Conservation (phyloP, 192 early-diverging fungal species). For the Podila clonocystis region DNA sequence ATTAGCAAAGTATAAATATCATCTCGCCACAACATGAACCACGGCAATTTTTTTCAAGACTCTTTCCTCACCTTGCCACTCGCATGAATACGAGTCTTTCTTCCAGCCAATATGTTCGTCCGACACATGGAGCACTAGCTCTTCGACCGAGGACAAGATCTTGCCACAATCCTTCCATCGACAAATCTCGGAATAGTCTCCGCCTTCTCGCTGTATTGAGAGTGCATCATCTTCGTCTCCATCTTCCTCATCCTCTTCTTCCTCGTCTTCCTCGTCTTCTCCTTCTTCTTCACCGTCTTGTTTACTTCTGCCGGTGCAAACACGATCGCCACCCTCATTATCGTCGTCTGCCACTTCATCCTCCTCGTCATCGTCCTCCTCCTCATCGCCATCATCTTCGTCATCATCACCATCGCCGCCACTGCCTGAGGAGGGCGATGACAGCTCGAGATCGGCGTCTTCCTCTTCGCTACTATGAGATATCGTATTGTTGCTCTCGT, state of each 20-base stretch:
- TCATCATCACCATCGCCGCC: neutral
- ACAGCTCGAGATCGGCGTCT: neutral
- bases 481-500: neutral
- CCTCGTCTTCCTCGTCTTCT: neutral
- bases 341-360: slow-evolving; percentile 7
- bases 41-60: neutral
- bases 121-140: slow-evolving; percentile 56
- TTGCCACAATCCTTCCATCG: slow-evolving; percentile 57
- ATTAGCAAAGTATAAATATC: neutral
- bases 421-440: neutral
- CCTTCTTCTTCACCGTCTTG: neutral
- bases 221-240: slow-evolving; percentile 18
- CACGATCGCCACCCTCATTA: neutral
- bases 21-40: neutral
- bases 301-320: neutral
- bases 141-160: slow-evolving; percentile 35
- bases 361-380: slow-evolving; percentile 12
- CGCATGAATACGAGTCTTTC: slow-evolving; percentile 61
- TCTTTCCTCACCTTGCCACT: slow-evolving; percentile 54
- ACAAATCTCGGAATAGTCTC: slow-evolving; percentile 40
- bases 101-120: slow-evolving; percentile 70
- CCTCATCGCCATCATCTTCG: slow-evolving; percentile 2
- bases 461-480: neutral
- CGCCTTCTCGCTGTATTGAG: slow-evolving; percentile 28
- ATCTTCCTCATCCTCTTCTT: neutral